Conservation (phyloP, 2,329 filamentous ascomycete species). For the Colletotrichum lindemuthianum region DNA sequence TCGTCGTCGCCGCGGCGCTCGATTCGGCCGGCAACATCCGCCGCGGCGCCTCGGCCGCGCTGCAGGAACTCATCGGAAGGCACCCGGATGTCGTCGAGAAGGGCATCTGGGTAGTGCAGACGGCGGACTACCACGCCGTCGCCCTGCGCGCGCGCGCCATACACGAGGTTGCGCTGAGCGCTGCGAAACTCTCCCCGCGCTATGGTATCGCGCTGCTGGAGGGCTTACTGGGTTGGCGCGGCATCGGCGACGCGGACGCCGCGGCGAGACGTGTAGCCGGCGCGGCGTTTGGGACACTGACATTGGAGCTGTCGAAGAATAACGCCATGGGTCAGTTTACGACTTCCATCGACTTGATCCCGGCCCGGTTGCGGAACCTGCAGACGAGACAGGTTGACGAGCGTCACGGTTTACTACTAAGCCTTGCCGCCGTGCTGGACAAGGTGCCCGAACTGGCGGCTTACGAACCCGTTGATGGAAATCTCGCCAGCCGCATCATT, state of each 20-base stretch:
- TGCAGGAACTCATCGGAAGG: slow-evolving; percentile 93
- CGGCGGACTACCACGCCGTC: slow-evolving; percentile 92
- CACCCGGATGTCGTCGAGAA: slow-evolving; percentile 86
- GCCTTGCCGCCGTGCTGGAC: slow-evolving; percentile 68
- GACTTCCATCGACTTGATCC: slow-evolving; percentile 53
- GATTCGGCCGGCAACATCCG: slow-evolving; percentile 95
- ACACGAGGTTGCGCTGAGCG: slow-evolving; percentile 76
- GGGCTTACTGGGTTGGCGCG: slow-evolving; percentile 84
- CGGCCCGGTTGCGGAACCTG: slow-evolving; percentile 56
- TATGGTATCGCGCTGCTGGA: slow-evolving; percentile 77
- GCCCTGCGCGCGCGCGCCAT: slow-evolving; percentile 87
- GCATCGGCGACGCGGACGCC: slow-evolving; percentile 82
- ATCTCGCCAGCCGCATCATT: slow-evolving; percentile 33
- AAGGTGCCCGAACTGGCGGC: slow-evolving; percentile 49
- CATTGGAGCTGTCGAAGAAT: slow-evolving; percentile 49
- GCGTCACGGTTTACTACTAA: slow-evolving; percentile 73
- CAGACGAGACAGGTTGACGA: slow-evolving; percentile 72
- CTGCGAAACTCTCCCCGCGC: slow-evolving; percentile 73
- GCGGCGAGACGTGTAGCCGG: slow-evolving; percentile 79
- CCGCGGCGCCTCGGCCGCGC: slow-evolving; percentile 88
- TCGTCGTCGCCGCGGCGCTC: slow-evolving; percentile 83
- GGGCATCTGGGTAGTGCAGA: slow-evolving; percentile 88
- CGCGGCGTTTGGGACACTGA: slow-evolving; percentile 71
- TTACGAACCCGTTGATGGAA: slow-evolving; percentile 10
- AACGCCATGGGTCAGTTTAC: slow-evolving; percentile 42